Conservation (phyloP, 208 protist species). For the Crithidia mellificae region DNA sequence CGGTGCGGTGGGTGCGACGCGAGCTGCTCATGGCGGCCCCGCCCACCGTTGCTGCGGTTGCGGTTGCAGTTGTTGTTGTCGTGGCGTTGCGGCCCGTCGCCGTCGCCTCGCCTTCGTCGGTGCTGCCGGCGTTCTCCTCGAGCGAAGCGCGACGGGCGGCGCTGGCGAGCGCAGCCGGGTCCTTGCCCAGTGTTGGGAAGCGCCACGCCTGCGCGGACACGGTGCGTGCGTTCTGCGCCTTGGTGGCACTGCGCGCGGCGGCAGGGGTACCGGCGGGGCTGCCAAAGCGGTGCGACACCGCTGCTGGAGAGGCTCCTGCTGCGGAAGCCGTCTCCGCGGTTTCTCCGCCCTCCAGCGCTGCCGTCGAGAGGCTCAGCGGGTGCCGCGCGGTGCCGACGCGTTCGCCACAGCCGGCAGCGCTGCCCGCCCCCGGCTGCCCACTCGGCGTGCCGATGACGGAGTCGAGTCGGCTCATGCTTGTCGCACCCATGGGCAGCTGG, state of each 20-base stretch:
- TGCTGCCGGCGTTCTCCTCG: constrained; percentile 1
- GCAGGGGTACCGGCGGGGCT: background rate
- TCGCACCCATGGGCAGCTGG: constrained; percentile 17
- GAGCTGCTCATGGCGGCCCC: constrained; percentile 4
- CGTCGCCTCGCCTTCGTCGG: background rate
- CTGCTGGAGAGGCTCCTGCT: too few relatives aligned
- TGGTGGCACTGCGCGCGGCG: background rate
- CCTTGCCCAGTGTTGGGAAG: constrained; percentile 39
- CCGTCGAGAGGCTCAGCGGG: constrained; percentile 15
- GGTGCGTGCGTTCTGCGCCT: background rate
- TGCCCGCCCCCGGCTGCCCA: background rate
- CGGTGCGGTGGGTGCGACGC: constrained; percentile 8
- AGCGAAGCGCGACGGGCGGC: background rate
- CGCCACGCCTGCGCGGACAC: constrained; percentile 47
- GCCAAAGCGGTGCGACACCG: background rate
- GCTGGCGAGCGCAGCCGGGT: background rate
- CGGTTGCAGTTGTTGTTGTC: background rate
- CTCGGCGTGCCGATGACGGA: constrained; percentile 3
- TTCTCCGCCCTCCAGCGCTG: too few relatives aligned
- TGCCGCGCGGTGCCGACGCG: background rate
- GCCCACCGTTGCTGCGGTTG: background rate
- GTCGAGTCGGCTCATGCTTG: constrained; percentile 15
- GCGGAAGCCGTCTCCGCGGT: too few relatives aligned
- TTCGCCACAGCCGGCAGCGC: background rate
- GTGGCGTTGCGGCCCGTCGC: background rate